Evolutionary conservation across 805 yeast species (phyloP), one percentile per base, ranked within the genome.

Genomic region (Candida koratica): DNA sequence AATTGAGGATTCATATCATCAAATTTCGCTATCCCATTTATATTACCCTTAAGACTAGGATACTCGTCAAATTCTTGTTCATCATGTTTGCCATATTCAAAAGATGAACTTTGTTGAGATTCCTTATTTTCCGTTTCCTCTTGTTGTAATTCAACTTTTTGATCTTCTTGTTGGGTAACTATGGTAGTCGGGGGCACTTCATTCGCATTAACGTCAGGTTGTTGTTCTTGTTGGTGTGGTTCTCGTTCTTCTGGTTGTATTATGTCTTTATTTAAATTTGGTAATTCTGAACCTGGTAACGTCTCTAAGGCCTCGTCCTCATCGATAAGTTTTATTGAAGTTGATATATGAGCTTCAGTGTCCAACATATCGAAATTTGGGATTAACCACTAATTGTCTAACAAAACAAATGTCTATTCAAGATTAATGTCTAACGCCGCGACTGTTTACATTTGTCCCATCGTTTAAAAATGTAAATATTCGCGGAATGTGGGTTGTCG

Each of bases 11-110:
- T 53, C 4, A 45, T 44, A 11, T 48, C 52, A 39, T 67, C 71
- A 43, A 63, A 67, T 32, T 56, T 57, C 24, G 60, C 69, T 5
- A 55, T 30, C 12, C 46, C 43, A 2, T 41, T 51, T 17, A 38
- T 41, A 13, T 41, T 11, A n/a, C 18, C 22, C 49, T 49, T 23
- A 59, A 43, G 31, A 56, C 45, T 8, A 70, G 73, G 38, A 60
- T 64, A 44, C 56, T 66, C 68, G 36, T 67, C 72, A 42, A 53
- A 66, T 6, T 61, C 52, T 18, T 59, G 44, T 39, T 67, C 71
- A 32, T 58, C 46, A 44, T 64, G 70, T 17, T 36, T 36, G 4
- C 35, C 39, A 20, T 36, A 36, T 13, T 16, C n/a, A 32, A 36
- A 36, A 5, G 24, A 13, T n/a, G n/a, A n/a, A n/a, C n/a, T n/a